These are phyloP conservation scores for Aspergillus thermomutatus DNA, from an alignment of 2,329 filamentous ascomycete genomes.

Conservation along the genomic window DNA sequence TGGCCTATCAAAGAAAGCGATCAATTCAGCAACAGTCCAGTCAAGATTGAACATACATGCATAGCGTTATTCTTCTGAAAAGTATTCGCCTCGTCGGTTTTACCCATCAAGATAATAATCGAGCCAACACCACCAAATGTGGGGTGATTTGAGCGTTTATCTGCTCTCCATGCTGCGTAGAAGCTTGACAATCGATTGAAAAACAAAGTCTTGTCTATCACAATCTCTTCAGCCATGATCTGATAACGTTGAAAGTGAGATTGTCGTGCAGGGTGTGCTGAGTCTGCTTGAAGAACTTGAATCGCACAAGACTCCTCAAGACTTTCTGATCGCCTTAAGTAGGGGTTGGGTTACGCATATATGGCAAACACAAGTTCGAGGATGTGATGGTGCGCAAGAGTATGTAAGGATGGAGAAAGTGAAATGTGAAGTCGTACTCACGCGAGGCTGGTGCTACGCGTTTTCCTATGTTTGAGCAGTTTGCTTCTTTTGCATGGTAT, in stretches of 20 bases:
- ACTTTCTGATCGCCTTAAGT: neutral
- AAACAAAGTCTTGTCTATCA: conserved; percentile 91
- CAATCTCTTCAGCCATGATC: conserved; percentile 73
- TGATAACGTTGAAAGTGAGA: conserved; percentile 11
- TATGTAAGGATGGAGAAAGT: neutral
- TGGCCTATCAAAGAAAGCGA: neutral
- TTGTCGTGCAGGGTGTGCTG: neutral
- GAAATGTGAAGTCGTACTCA: conserved; percentile 6
- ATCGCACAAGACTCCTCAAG: neutral
- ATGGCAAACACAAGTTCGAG: neutral
- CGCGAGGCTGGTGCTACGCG: conserved; percentile 2
- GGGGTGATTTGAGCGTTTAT: conserved; percentile 82
- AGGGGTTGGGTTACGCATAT: neutral
- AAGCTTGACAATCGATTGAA: conserved; percentile 88
- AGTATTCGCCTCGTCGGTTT: conserved; percentile 80
- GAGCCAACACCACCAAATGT: conserved; percentile 83
- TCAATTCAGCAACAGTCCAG: neutral
- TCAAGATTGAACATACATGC: conserved; percentile 62
- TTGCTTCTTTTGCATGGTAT: conserved; percentile 11
- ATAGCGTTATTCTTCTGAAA: conserved; percentile 97
- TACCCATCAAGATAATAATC: conserved; percentile 88
- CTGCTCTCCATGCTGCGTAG: conserved; percentile 89
- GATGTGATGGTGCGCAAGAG: neutral
- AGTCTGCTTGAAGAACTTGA: neutral
- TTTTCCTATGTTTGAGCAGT: conserved; percentile 17